A percentile compares a stretch with the other conserved stretches of the same genome.
phyloP scores from a whole-genome alignment of 1,284 basidiomycete species.

The Microbotryomycetes sp. region DNA sequence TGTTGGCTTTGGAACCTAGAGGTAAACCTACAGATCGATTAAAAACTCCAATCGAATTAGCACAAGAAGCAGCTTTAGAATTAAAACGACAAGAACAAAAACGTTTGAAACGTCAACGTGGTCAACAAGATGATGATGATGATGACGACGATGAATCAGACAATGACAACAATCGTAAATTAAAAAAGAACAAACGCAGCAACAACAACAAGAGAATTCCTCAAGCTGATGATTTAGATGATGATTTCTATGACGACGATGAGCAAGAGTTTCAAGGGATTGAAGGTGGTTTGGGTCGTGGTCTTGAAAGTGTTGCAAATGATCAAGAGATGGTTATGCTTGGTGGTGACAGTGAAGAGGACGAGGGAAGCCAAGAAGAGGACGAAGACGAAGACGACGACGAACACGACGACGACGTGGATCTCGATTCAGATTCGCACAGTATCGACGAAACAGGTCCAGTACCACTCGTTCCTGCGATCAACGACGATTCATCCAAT shows the following conservation, averaged over 20 bases:
- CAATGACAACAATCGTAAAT: constrained; percentile 42
- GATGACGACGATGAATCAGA: constrained; percentile 54
- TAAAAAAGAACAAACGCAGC: constrained; percentile 47
- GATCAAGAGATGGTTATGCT: constrained; percentile 2
- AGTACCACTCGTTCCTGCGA: constrained; percentile 40
- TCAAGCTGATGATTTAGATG: constrained; percentile 77
- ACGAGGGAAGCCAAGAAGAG: constrained; percentile 28
- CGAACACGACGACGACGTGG: constrained; percentile 40
- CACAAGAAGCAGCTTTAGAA: constrained; percentile 77
- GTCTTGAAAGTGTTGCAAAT: background rate
- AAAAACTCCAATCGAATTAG: constrained; percentile 92
- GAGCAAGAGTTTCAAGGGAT: constrained; percentile 4
- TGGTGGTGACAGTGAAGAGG: constrained; percentile 36
- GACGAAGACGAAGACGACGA: constrained; percentile 40
- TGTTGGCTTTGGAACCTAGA: constrained; percentile 86
- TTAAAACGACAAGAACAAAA: constrained; percentile 79
- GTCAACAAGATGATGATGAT: constrained; percentile 53
- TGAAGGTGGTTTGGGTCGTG: background rate
- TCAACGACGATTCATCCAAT: constrained; percentile 42
- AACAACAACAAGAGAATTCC: constrained; percentile 43
- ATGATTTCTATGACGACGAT: constrained; percentile 58
- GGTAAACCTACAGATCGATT: constrained; percentile 92
- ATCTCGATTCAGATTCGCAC: constrained; percentile 40
- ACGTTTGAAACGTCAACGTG: constrained; percentile 78
- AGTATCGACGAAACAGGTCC: constrained; percentile 42